Conservation (phyloP, 108 stramenopile species). For the Tribonema minus region DNA sequence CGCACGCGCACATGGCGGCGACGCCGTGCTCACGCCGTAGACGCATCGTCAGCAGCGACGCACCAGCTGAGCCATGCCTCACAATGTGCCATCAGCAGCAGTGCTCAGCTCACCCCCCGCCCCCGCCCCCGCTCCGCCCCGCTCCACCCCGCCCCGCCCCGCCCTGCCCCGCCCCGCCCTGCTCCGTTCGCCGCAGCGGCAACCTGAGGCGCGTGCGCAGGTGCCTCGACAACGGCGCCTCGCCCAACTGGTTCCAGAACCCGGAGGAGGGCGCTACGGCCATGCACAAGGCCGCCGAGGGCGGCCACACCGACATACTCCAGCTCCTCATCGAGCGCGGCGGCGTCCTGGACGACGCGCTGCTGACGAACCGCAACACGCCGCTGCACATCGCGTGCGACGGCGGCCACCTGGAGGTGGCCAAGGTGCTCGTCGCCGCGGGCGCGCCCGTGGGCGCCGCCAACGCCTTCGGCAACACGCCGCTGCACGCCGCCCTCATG, state of each 20-base stretch:
- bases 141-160: no score
- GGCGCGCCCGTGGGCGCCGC: conserved; percentile 1
- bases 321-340: conserved; percentile 7
- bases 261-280: conserved; percentile 19
- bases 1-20: no score
- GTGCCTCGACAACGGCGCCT: no score
- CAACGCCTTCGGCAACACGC: conserved; percentile 32
- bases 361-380: conserved; percentile 16
- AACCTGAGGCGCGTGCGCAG: no score
- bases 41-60: no score
- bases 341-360: conserved; percentile 12
- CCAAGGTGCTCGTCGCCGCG: not conserved
- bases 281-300: conserved; percentile 3
- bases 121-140: no score
- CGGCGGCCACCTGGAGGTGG: conserved; percentile 10
- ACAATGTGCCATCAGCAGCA: no score
- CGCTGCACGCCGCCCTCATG: conserved; percentile 11
- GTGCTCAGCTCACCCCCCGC: no score
- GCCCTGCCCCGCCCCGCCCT: no score
- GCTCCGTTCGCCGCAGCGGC: no score
- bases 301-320: conserved; percentile 9
- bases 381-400: conserved; percentile 17
- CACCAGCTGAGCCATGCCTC: no score
- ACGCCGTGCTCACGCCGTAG: no score
- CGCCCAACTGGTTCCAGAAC: conserved; percentile 32